Evolutionary conservation across 2,329 filamentous ascomycete genomes (phyloP), one percentile per base, ranked within the genome.

Genomic region (Pseudohalonectria lignicola): DNA sequence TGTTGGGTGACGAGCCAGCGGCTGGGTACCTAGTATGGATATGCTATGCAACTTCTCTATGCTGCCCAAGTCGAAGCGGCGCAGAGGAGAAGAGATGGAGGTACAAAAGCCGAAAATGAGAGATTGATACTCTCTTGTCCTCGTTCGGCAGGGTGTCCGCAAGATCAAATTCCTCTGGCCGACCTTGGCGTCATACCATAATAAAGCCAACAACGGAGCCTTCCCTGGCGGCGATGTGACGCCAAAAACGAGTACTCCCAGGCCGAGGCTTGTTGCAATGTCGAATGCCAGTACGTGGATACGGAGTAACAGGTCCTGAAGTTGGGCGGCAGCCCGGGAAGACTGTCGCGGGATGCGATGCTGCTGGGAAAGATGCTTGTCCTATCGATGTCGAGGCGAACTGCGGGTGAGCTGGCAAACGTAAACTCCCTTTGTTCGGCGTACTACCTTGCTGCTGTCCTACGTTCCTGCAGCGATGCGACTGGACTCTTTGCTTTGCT

Each of bases 161-260:
- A 36, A 33, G 32, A 36, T 32, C 28, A 42, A 45, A 48, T 48
- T 47, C 47, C 47, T 43, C 41, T 39, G 46, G 35, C 37, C 38
- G 25, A 44, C 43, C 39, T 43, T 43, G 41, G 48, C 47, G 43
- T 51, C 46, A 50, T 52, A 50, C 48, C 47, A 49, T 20, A 38
- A 38, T 31, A 31, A 32, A 20, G 16, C 30, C 15, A 11, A 4
- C 15, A n/a, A n/a, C n/a, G n/a, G n/a, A n/a, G n/a, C n/a, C n/a
- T n/a, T n/a, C n/a, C n/a, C n/a, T n/a, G n/a, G n/a, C n/a, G n/a
- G n/a, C n/a, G n/a, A n/a, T n/a, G n/a, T n/a, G n/a, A n/a, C n/a
- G n/a, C n/a, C n/a, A n/a, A n/a, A n/a, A n/a, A n/a, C n/a, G n/a
- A n/a, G n/a, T n/a, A n/a, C n/a, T n/a, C n/a, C n/a, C n/a, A n/a